phyloP scores from a whole-genome alignment of 805 yeast genomes.

The Yarrowia porcina region DNA sequence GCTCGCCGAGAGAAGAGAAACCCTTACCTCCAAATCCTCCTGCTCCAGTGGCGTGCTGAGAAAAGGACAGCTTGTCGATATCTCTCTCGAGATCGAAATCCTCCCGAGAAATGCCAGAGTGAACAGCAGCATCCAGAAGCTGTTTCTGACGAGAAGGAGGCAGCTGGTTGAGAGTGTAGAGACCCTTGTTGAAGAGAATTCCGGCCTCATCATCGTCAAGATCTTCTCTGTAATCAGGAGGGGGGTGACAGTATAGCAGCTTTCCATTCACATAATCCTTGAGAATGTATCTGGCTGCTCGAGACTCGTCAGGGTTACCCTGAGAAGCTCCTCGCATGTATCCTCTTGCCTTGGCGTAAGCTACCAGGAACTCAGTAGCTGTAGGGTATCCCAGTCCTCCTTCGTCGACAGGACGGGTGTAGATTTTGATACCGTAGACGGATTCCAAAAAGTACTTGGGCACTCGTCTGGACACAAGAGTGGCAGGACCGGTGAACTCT shows the following conservation, averaged over 20 bases:
- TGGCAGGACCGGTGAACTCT: slow-evolving; percentile 85
- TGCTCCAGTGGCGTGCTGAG: slow-evolving; percentile 64
- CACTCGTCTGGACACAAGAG: slow-evolving; percentile 78
- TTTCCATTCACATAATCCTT: slow-evolving; percentile 96
- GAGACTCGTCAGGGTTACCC: slow-evolving; percentile 93
- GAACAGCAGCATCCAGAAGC: slow-evolving; percentile 47
- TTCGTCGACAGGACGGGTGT: slow-evolving; percentile 68
- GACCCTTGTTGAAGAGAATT: slow-evolving; percentile 73
- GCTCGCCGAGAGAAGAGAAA: slow-evolving; percentile 67
- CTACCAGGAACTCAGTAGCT: slow-evolving; percentile 80
- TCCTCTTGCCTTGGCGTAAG: slow-evolving; percentile 96
- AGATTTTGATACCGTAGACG: slow-evolving; percentile 86
- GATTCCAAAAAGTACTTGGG: slow-evolving; percentile 90
- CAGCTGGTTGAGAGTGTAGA: slow-evolving; percentile 61
- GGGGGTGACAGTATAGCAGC: slow-evolving; percentile 79
- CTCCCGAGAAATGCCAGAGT: slow-evolving; percentile 34
- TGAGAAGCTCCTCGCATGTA: slow-evolving; percentile 82
- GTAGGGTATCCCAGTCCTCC: slow-evolving; percentile 88
- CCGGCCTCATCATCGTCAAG: slow-evolving; percentile 47
- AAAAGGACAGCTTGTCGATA: slow-evolving; percentile 68
- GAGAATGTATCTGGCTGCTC: slow-evolving; percentile 87
- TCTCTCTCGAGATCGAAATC: slow-evolving; percentile 66
- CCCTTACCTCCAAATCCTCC: slow-evolving; percentile 39
- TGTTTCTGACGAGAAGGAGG: slow-evolving; percentile 75
- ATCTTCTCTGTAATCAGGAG: slow-evolving; percentile 40